A percentile compares a stretch with the other conserved stretches of the same genome.
phyloP scores from a whole-genome alignment of 768 basidiomycete genomes.

The Calocybe cyanea region DNA sequence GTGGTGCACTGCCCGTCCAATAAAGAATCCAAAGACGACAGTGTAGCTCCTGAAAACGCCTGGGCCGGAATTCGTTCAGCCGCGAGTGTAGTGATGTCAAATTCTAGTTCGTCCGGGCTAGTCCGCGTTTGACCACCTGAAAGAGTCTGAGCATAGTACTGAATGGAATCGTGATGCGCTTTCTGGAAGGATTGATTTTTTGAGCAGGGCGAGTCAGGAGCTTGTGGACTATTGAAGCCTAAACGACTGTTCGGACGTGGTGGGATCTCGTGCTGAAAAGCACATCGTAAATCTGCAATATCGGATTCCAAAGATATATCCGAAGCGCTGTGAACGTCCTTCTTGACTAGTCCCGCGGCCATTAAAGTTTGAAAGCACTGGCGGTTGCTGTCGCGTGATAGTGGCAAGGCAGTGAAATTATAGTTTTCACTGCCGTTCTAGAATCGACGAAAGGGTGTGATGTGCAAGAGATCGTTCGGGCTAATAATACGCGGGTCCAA shows the following conservation, averaged over 20 bases:
- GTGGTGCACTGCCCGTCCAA: conserved; percentile 9
- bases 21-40: conserved; percentile 3
- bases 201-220: conserved; percentile 5
- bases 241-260: conserved; percentile 47
- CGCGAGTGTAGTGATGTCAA: conserved; percentile 18
- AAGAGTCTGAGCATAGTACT: conserved; percentile 12
- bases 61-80: conserved; percentile 4
- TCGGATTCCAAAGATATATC: conserved; percentile 19
- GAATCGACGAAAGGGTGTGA: too few species aligned
- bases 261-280: conserved; percentile 26
- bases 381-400: too few species aligned
- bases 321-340: too few species aligned
- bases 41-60: neutral
- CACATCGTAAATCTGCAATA: conserved; percentile 18
- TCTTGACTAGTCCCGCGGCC: too few species aligned
- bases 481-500: too few species aligned
- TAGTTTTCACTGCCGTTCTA: too few species aligned
- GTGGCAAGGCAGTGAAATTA: too few species aligned
- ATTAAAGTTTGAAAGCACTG: too few species aligned
- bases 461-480: too few species aligned
- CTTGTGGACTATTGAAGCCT: conserved; percentile 32
- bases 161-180: conserved; percentile 2
- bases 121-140: conserved; percentile 6
- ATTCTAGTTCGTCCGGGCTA: conserved; percentile 8
- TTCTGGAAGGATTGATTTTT: conserved; percentile 5